A percentile compares a stretch with the other conserved stretches of the same genome.
These are phyloP conservation scores for Aspergillus sp. DNA, from an alignment of 2,329 filamentous ascomycete genomes.

Conservation along the genomic window DNA sequence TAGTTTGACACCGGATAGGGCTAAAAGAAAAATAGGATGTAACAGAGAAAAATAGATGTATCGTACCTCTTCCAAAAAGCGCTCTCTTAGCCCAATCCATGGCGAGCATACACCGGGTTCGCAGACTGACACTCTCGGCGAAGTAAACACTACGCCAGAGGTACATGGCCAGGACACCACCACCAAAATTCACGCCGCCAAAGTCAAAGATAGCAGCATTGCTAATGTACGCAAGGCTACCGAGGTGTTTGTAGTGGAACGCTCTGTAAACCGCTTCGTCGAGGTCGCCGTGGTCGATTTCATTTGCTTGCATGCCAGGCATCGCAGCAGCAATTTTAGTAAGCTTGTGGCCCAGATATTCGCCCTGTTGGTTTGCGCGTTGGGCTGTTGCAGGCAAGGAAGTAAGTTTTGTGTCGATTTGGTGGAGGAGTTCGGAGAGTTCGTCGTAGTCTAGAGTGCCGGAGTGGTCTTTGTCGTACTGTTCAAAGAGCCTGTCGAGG, in stretches of 20 bases:
- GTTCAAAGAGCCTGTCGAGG: constrained; percentile 83
- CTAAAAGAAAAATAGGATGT: not conserved
- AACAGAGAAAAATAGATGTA: not conserved
- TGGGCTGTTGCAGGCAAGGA: constrained; percentile 94
- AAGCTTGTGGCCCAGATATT: constrained; percentile 90
- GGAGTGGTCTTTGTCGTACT: constrained; percentile 90
- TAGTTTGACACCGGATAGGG: not conserved
- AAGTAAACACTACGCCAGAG: constrained; percentile 97
- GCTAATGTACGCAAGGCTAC: constrained; percentile 89
- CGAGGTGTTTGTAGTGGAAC: constrained; percentile 91
- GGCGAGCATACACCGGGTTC: constrained; percentile 82
- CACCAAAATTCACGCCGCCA: constrained; percentile 72
- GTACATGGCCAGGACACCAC: constrained; percentile 90
- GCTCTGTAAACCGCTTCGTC: constrained; percentile 92
- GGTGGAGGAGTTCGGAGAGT: constrained; percentile 78
- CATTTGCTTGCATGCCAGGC: constrained; percentile 73
- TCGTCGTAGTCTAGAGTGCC: constrained; percentile 94
- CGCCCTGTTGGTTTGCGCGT: constrained; percentile 91
- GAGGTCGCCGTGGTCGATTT: constrained; percentile 82
- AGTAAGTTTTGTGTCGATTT: constrained; percentile 94
- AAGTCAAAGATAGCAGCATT: constrained; percentile 96
- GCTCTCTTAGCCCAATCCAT: constrained; percentile 99
- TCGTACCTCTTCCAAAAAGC: constrained; percentile 89
- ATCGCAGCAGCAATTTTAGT: constrained; percentile 81
- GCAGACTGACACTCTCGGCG: constrained; percentile 90